Evolutionary conservation across 2,329 filamentous ascomycete genomes (phyloP), one percentile per base, ranked within the genome.

Genomic region (Colletotrichum aenigma): DNA sequence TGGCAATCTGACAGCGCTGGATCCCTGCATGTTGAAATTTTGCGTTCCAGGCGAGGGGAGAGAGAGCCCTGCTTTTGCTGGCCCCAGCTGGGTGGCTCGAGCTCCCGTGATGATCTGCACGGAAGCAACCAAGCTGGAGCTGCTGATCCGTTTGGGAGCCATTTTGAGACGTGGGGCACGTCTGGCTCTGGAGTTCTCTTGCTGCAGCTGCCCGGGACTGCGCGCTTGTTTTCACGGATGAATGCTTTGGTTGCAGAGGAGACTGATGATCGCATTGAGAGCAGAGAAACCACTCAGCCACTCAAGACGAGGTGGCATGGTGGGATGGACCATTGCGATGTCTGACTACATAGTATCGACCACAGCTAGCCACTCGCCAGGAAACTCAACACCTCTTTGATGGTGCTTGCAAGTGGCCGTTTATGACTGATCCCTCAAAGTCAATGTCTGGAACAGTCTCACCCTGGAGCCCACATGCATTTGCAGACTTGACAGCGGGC

Each of bases 61-160:
- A 72, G 62, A 67, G 55, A 72, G 70, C 73, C 70, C 69, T 52
- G 64, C 52, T 48, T 68, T 43, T n/a, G 48, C 13, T 18, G 48
- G 70, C 70, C 73, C 70, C 73, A 36, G 70, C 48, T 26, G 32
- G 55, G 64, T 75, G 73, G 73, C 73, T 62, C 73, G 64, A 73
- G 73, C 73, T 75, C n/a, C 56, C 58, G 56, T 24, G 70, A 68
- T 36, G 64, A 75, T 75, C 73, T 73, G 73, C 73, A 73, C 64
- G 73, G 73, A 64, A 75, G 56, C 32, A 68, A 61, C 68, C 61
- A 75, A 71, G 62, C 56, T 67, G 48, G 61, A 72, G 70, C 62
- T 72, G 73, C 32, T 43, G 36, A 71, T 74, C 56, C 38, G 43
- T 72, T 48, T 28, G 73, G 68, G 24, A 34, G 66, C 61, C 55